Percentiles rank a stretch among this genome's conserved stretches.
Conservation (phyloP, 2,329 filamentous ascomycete species). For the Cryphonectria japonica region DNA sequence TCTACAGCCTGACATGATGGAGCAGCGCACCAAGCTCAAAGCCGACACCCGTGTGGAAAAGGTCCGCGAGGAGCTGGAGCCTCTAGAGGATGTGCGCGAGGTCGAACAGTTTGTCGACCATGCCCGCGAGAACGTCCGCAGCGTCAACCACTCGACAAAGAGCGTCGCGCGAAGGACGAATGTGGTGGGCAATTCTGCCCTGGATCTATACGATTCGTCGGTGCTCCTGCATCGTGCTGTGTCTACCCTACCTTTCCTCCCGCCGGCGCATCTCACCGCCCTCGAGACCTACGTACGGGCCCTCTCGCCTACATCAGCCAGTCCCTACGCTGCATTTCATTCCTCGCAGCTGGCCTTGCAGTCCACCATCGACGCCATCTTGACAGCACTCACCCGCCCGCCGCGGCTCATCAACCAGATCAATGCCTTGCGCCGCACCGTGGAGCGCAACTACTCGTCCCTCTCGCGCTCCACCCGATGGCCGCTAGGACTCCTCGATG, state of each 20-base stretch:
- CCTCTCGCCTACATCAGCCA: conserved; percentile 69
- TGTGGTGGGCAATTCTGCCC: conserved; percentile 66
- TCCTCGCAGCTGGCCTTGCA: conserved; percentile 79
- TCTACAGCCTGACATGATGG: conserved; percentile 86
- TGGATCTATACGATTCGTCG: conserved; percentile 71
- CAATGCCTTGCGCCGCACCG: conserved; percentile 70
- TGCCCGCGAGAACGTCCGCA: conserved; percentile 85
- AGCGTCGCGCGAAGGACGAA: conserved; percentile 81
- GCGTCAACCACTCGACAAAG: conserved; percentile 81
- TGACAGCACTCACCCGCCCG: conserved; percentile 78
- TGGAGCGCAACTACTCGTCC: conserved; percentile 77
- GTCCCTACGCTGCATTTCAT: conserved; percentile 74
- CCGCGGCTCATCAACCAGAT: conserved; percentile 78
- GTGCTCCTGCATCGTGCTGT: conserved; percentile 57
- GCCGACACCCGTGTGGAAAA: conserved; percentile 81
- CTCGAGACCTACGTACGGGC: conserved; percentile 73
- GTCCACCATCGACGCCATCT: conserved; percentile 79
- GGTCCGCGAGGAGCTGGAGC: conserved; percentile 85
- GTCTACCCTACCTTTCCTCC: conserved; percentile 67
- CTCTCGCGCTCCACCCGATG: conserved; percentile 76
- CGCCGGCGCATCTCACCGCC: conserved; percentile 67
- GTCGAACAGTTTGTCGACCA: conserved; percentile 93
- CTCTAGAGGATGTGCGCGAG: conserved; percentile 80
- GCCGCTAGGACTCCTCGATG: conserved; percentile 83
- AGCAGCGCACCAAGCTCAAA: conserved; percentile 84